Evolutionary conservation across 2,329 filamentous ascomycete species (phyloP).

Genomic region (Sphaceloma murrayae): DNA sequence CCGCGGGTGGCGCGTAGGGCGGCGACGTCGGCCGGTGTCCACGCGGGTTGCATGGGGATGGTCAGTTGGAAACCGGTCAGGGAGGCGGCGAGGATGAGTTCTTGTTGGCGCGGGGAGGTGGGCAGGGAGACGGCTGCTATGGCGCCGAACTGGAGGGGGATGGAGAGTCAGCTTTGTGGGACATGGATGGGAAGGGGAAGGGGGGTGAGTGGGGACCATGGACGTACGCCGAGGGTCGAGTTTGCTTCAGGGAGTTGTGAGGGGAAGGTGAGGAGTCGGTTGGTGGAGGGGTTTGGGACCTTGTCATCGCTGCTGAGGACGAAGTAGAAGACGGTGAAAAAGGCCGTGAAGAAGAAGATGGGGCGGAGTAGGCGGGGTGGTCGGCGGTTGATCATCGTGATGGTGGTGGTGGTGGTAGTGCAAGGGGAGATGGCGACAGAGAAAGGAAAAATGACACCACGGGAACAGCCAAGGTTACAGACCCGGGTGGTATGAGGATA

Average conservation of each 20-base stretch:
- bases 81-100: constrained; percentile 31
- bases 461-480: no score
- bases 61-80: constrained; percentile 32
- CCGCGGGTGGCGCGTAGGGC: constrained; percentile 24
- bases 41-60: constrained; percentile 32
- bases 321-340: constrained; percentile 7
- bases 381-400: constrained; percentile 5
- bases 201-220: no score
- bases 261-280: constrained; percentile 13
- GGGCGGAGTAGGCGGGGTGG: constrained; percentile 3
- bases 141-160: constrained; percentile 28
- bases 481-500: neutral
- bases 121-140: constrained; percentile 32
- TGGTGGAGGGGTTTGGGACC: constrained; percentile 10
- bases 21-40: constrained; percentile 30
- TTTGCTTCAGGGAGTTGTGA: constrained; percentile 18
- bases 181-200: neutral
- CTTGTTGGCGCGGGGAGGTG: constrained; percentile 28
- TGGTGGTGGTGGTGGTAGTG: neutral
- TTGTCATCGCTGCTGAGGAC: constrained; percentile 12
- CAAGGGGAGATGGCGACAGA: constrained; percentile 7
- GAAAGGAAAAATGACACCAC: constrained; percentile 11
- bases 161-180: neutral
- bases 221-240: constrained; percentile 19
- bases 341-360: constrained; percentile 14